Evolutionary conservation across 2,329 filamentous ascomycete genomes (phyloP).

Genomic region (Fusarium udum): DNA sequence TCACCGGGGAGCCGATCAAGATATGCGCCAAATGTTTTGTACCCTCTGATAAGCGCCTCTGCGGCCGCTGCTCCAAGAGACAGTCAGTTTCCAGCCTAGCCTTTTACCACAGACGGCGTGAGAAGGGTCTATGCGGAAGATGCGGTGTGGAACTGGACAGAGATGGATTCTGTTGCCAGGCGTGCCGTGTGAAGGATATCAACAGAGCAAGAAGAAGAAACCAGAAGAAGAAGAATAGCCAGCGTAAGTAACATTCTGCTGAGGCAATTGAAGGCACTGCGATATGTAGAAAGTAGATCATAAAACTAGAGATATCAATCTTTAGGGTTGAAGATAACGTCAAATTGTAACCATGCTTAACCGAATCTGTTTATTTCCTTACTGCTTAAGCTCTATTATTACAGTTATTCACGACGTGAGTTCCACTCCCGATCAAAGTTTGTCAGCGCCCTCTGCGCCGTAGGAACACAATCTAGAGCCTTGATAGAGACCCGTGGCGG

Average conservation of each 20-base stretch:
- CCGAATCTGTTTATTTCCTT: no score
- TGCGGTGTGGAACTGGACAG: background rate
- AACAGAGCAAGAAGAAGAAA: no score
- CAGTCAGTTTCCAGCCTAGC: accelerated
- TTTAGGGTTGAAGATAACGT: background rate
- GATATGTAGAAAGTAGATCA: background rate
- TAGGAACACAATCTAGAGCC: constrained; percentile 26
- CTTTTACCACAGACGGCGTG: background rate
- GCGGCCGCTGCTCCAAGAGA: background rate
- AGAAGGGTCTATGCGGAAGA: background rate
- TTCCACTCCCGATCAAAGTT: background rate
- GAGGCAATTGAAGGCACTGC: no score
- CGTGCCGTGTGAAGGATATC: background rate
- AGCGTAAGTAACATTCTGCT: no score
- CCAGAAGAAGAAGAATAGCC: background rate
- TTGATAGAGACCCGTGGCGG: constrained; percentile 18
- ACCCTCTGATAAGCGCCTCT: background rate
- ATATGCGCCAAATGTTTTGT: background rate
- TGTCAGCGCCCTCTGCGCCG: background rate
- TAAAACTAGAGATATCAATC: background rate
- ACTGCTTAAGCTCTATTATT: accelerated
- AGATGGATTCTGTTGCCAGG: background rate
- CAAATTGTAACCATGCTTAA: no score
- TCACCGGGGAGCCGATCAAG: background rate
- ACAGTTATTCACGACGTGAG: background rate